These are phyloP conservation scores for Hymenoscyphus fraxineus DNA, from an alignment of 2,329 filamentous ascomycete species.

Conservation along the genomic window DNA sequence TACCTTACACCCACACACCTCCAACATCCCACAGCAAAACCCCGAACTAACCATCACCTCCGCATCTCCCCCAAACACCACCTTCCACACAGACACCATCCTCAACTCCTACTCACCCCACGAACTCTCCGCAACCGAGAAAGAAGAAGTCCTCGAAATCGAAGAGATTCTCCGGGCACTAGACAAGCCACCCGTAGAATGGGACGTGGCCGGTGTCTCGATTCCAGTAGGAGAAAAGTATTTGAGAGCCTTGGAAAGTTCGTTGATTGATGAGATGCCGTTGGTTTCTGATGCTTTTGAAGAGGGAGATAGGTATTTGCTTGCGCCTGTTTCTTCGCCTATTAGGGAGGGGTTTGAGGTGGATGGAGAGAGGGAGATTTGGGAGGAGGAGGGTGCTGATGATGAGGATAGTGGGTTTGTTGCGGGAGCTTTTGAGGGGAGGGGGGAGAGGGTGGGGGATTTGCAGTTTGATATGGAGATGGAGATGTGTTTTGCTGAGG, in stretches of 20 bases:
- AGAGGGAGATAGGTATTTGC: not conserved
- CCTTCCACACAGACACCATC: not conserved
- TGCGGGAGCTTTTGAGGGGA: too few relatives aligned
- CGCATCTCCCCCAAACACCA: not conserved
- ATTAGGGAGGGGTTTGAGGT: not conserved
- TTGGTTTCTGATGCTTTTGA: not conserved
- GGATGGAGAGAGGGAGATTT: not conserved
- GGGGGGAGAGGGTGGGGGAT: too few relatives aligned
- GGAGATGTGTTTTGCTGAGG: too few relatives aligned
- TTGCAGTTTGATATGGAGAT: too few relatives aligned
- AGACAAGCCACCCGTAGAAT: not conserved
- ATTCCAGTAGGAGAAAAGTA: not conserved
- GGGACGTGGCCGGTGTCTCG: not conserved
- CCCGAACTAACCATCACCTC: not conserved
- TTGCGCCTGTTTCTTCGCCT: not conserved
- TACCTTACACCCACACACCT: not conserved
- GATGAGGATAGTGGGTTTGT: not conserved
- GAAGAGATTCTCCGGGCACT: not conserved
- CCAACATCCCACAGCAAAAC: not conserved
- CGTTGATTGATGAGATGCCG: not conserved
- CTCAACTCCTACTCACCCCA: not conserved
- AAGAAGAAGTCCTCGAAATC: not conserved
- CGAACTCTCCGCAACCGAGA: not conserved
- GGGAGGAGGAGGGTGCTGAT: not conserved
- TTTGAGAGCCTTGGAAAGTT: not conserved